phyloP scores from a whole-genome alignment of 169 alveolate genomes.

The Toxoplasma gondii region DNA sequence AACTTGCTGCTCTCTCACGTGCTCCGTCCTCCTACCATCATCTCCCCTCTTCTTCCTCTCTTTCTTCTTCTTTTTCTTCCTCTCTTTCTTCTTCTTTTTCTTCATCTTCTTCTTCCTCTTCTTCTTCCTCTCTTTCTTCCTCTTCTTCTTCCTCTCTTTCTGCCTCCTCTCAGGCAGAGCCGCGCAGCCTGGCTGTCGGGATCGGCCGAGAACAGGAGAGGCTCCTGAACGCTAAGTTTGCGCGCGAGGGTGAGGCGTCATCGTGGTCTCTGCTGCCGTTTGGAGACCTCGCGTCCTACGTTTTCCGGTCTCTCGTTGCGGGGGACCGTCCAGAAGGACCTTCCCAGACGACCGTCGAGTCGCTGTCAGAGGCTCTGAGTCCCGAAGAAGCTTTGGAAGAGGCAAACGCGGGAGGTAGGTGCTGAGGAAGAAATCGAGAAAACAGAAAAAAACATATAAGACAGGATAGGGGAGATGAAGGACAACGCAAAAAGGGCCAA shows the following conservation, averaged over 20 bases:
- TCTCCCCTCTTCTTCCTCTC: too few species aligned
- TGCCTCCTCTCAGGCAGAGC: background rate
- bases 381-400: background rate
- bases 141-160: background rate
- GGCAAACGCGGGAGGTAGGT: background rate
- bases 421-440: background rate
- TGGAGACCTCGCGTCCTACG: background rate
- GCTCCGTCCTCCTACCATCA: too few species aligned
- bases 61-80: background rate
- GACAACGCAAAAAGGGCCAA: too few species aligned
- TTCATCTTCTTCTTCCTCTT: background rate
- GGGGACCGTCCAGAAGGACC: background rate
- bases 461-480: too few species aligned
- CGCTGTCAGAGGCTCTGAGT: background rate
- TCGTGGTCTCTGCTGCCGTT: background rate
- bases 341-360: background rate
- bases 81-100: background rate
- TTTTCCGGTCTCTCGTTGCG: background rate
- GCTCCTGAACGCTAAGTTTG: too few species aligned
- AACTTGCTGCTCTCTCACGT: background rate
- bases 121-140: background rate
- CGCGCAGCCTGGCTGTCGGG: background rate
- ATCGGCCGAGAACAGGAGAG: too few species aligned
- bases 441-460: too few species aligned
- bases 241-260: background rate